Conservation (phyloP, 2,329 filamentous ascomycete species). For the Pseudofabraea citricarpa region DNA sequence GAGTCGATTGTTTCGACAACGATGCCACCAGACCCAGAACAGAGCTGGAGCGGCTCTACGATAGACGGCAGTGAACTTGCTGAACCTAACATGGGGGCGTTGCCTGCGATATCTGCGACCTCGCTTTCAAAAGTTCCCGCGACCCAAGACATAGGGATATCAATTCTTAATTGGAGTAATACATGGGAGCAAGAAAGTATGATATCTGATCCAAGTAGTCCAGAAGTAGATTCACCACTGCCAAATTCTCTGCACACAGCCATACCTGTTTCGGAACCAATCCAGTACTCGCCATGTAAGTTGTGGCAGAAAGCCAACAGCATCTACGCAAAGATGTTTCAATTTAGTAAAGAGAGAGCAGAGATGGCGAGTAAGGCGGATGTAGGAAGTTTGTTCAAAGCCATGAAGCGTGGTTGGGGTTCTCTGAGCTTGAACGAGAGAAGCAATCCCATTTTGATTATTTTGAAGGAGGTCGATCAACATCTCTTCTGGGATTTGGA, state of each 20-base stretch:
- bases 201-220: not conserved
- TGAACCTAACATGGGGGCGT: not conserved
- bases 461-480: constrained; percentile 12
- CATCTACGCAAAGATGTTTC: constrained; percentile 12
- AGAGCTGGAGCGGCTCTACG: not conserved
- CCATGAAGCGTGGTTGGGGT: constrained; percentile 11
- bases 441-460: constrained; percentile 11
- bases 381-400: constrained; percentile 7
- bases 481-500: constrained; percentile 13
- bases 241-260: constrained; percentile 3
- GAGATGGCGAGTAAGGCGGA: constrained; percentile 2
- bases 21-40: constrained; percentile 1
- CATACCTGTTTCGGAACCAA: constrained; percentile 1
- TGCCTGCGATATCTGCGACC: constrained; percentile 2
- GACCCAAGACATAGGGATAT: not conserved
- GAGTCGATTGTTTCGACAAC: too few species aligned
- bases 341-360: constrained; percentile 2
- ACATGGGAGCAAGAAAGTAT: not conserved
- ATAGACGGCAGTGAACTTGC: not conserved
- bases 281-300: constrained; percentile 3
- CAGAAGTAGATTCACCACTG: not conserved
- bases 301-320: constrained; percentile 11
- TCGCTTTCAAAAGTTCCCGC: not conserved
- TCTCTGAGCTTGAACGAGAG: constrained; percentile 7
- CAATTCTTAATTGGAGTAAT: not conserved